Evolutionary conservation across 495 filamentous ascomycete genomes (phyloP).

Genomic region (Penicillium subrubescens): DNA sequence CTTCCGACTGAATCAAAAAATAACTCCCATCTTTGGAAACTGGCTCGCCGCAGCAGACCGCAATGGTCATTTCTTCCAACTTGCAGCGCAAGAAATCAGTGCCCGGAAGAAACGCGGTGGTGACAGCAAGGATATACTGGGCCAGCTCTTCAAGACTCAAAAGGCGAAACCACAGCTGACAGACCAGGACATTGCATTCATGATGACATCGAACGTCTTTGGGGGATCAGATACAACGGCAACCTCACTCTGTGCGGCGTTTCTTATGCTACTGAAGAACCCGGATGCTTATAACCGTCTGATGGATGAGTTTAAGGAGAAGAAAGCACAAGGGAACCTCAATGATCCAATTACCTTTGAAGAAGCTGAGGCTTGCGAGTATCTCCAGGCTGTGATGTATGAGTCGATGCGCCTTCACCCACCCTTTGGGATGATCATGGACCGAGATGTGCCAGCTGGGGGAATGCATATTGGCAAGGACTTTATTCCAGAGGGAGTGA

Average conservation of each 20-base stretch:
- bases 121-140: not conserved
- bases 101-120: not conserved
- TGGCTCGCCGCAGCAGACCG: not conserved
- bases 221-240: not conserved
- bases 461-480: constrained; percentile 2
- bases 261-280: not conserved
- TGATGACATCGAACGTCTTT: not conserved
- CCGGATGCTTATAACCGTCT: not conserved
- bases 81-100: not conserved
- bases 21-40: not conserved
- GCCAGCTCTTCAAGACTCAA: not conserved
- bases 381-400: not conserved
- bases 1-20: not conserved
- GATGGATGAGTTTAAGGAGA: not conserved
- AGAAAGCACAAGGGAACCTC: not conserved
- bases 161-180: not conserved
- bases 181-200: constrained; percentile 1
- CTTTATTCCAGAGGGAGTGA: not conserved
- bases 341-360: not conserved
- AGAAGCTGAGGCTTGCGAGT: constrained; percentile 1
- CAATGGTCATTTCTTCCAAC: not conserved
- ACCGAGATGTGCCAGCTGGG: not conserved
- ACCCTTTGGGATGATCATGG: constrained; percentile 1
- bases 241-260: not conserved
- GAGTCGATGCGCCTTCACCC: constrained; percentile 2